Evolutionary conservation across 805 yeast genomes (phyloP).

Genomic region (Myxozyma kluyveri): DNA sequence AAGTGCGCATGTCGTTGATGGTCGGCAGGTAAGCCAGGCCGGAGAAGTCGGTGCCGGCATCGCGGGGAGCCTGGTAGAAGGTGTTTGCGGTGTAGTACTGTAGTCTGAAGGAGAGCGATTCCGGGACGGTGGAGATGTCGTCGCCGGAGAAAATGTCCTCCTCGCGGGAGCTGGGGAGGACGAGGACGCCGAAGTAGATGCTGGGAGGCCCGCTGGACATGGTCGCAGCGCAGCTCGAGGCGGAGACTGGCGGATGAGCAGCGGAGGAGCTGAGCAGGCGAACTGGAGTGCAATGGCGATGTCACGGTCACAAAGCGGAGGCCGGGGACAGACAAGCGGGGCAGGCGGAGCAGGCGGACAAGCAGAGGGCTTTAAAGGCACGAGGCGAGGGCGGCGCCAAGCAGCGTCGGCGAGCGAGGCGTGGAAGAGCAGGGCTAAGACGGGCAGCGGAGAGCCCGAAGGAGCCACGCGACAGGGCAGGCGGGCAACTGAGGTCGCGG

Average conservation of each 20-base stretch:
- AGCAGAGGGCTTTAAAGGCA: too few species aligned
- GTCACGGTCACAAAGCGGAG: neutral
- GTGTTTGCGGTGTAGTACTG: constrained; percentile 1
- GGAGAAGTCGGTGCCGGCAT: constrained; percentile 4
- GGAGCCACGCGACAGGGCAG: too few species aligned
- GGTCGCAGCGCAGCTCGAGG: neutral
- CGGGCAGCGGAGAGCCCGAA: too few species aligned
- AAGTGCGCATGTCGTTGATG: neutral
- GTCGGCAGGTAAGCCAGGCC: constrained; percentile 26
- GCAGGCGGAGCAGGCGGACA: too few species aligned
- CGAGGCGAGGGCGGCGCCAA: too few species aligned
- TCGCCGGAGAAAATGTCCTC: neutral
- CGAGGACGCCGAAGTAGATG: constrained; percentile 26
- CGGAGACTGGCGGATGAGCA: neutral
- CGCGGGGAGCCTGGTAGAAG: constrained; percentile 9
- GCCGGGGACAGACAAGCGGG: neutral
- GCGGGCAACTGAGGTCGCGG: too few species aligned
- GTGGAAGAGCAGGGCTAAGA: too few species aligned
- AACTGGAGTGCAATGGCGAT: neutral
- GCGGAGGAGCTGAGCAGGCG: neutral
- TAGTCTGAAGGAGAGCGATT: constrained; percentile 14
- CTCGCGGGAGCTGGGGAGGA: constrained; percentile 15
- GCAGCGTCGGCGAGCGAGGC: too few species aligned
- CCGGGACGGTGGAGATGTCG: constrained; percentile 13
- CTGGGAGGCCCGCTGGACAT: neutral